Evolutionary conservation across 768 basidiomycete species (phyloP).

Genomic region (Agaricus sinodeliciosus): DNA sequence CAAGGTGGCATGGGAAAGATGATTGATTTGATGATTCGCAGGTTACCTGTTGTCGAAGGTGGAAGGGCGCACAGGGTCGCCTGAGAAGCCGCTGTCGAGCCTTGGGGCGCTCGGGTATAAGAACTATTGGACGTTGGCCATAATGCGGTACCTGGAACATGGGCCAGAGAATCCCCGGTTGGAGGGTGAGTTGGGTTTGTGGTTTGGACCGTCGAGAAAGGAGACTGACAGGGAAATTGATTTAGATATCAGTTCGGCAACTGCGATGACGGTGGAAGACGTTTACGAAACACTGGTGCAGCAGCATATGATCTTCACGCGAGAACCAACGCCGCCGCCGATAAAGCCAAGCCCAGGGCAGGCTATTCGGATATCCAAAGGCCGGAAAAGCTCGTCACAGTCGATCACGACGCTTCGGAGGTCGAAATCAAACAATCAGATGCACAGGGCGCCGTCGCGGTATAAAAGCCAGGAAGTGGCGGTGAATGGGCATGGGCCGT

Average conservation of each 20-base stretch:
- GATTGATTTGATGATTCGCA: conserved; percentile 23
- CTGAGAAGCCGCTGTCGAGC: conserved; percentile 92
- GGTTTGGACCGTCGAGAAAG: not conserved
- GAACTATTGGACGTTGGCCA: conserved; percentile 87
- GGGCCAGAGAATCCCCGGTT: conserved; percentile 57
- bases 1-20: not conserved
- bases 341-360: conserved; percentile 70
- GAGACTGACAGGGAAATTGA: not conserved
- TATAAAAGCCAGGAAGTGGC: conserved; percentile 18
- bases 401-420: not conserved
- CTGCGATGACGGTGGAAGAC: conserved; percentile 90
- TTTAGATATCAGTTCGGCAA: conserved; percentile 79
- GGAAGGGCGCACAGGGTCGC: conserved; percentile 84
- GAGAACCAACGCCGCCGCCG: conserved; percentile 41
- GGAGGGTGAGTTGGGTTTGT: conserved; percentile 51
- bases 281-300: conserved; percentile 67
- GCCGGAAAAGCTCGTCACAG: conserved; percentile 60
- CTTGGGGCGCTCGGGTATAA: conserved; percentile 92
- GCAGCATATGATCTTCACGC: conserved; percentile 66
- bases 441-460: conserved; percentile 51
- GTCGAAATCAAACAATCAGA: conserved; percentile 35
- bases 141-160: conserved; percentile 70
- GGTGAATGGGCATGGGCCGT: conserved; percentile 39
- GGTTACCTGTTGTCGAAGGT: conserved; percentile 96
- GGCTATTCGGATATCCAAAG: conserved; percentile 66